phyloP scores from a whole-genome alignment of 257 asterid genomes.

The Plantago elongata region DNA sequence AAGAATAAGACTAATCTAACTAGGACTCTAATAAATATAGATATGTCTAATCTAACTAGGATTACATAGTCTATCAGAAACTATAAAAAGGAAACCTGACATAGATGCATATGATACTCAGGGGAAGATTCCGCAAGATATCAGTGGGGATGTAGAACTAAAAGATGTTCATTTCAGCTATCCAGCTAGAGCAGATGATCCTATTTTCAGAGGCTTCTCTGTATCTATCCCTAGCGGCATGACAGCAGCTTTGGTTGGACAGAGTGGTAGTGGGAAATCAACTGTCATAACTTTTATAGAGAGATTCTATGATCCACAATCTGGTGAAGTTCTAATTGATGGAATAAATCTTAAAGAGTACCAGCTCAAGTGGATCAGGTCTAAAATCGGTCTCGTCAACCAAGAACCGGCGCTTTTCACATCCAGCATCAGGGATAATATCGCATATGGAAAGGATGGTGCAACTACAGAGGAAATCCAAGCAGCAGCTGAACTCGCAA shows the following conservation, averaged over 20 bases:
- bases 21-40: too few relatives aligned
- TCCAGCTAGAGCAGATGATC: slow-evolving; percentile 56
- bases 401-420: slow-evolving; percentile 38
- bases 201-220: slow-evolving; percentile 50
- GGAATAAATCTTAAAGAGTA: slow-evolving; percentile 11
- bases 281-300: slow-evolving; percentile 1
- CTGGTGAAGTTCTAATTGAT: not conserved
- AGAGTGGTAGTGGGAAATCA: not conserved
- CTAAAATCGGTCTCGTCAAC: slow-evolving; percentile 30
- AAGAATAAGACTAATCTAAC: too few relatives aligned
- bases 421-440: slow-evolving; percentile 29
- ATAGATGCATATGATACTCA: slow-evolving; percentile 46
- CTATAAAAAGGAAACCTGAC: slow-evolving; percentile 43
- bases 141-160: slow-evolving; percentile 51
- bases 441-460: slow-evolving; percentile 29
- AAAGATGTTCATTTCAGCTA: slow-evolving; percentile 48
- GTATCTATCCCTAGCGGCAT: slow-evolving; percentile 45
- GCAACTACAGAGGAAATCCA: slow-evolving; percentile 31
- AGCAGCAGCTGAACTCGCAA: slow-evolving; percentile 31
- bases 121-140: slow-evolving; percentile 39
- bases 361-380: slow-evolving; percentile 31
- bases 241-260: slow-evolving; percentile 4
- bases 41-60: too few relatives aligned
- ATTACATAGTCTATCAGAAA: too few relatives aligned
- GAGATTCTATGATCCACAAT: slow-evolving; percentile 3